Base-by-base conservation (phyloP, 1,284 basidiomycete genomes). In the Sanghuangporus baumii region DNA sequence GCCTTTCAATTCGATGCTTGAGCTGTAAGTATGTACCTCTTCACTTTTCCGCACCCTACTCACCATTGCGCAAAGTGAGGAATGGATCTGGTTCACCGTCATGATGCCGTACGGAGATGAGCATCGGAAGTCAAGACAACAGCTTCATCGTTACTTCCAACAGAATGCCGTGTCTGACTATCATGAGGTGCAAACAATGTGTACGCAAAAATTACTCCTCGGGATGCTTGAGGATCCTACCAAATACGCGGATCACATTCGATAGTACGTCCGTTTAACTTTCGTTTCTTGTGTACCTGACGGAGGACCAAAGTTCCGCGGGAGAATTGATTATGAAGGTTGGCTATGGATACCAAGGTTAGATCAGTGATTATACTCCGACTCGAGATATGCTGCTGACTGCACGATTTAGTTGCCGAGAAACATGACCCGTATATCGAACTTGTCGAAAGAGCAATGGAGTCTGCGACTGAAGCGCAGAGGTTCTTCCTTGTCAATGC, bases 401-500 rank as follows among this genome's bases (percentile, higher is more conserved):
- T 9, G 8, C 20, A n/a, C 7, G 20, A 8, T 41, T 6, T 38
- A 63, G 57, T 59, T 23, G 23, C 12, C 20, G 48, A 52, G 18
- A 38, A 43, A 9, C 40, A 63, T 31, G 62, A 63, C 36, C 60
- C 56, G 2, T 64, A 57, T 34, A 54, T 59, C 26, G 48, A 63
- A 36, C 50, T 62, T 36, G 59, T 61, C 12, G 57, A 64, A 23
- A 60, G 60, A n/a, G 61, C 55, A 16, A 46, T 67, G n/a, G 55
- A 40, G 16, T 65, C 65, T 23, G 18, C 26, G 18, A 56, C 65
- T 20, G 61, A 66, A 37, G 57, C 61, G 5, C 57, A 63, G 34
- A 62, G 62, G 20, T 57, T 60, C 9, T 64, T 57, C 34, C 55
- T 67, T 23, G 62, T 66, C 14, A 62, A 67, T 54, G 40, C 60